A percentile compares a stretch with the other conserved stretches of the same genome.
Conservation (phyloP, 2,329 filamentous ascomycete genomes). For the Leptographium lundbergii region DNA sequence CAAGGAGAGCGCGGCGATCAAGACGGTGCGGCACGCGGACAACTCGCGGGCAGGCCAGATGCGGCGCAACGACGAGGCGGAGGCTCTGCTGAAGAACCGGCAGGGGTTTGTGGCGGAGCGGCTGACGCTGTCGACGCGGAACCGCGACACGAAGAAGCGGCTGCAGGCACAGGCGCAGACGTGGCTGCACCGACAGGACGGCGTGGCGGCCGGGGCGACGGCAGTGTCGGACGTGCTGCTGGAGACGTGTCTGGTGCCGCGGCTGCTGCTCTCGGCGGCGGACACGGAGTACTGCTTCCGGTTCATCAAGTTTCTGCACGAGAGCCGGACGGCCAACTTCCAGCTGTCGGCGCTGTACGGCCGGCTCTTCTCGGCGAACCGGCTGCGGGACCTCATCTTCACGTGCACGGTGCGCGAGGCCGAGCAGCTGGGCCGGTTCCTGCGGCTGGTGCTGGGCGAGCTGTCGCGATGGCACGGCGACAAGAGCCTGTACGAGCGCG, state of each 20-base stretch:
- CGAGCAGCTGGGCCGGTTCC: constrained; percentile 82
- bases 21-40: constrained; percentile 55
- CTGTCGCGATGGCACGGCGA: constrained; percentile 75
- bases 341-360: constrained; percentile 74
- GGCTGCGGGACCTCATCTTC: constrained; percentile 73
- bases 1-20: constrained; percentile 53
- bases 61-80: constrained; percentile 58
- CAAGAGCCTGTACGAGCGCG: constrained; percentile 64
- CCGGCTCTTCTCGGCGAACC: constrained; percentile 71
- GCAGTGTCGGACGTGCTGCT: constrained; percentile 61
- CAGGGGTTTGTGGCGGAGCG: constrained; percentile 62
- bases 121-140: constrained; percentile 54
- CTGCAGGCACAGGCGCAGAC: constrained; percentile 62
- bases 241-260: constrained; percentile 86
- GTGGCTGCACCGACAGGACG: constrained; percentile 60
- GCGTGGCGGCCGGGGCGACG: background rate
- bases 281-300: constrained; percentile 84
- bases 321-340: constrained; percentile 73
- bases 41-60: constrained; percentile 52
- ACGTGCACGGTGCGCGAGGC: constrained; percentile 82
- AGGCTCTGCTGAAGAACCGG: constrained; percentile 54
- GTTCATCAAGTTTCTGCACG: constrained; percentile 79
- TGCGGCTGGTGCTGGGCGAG: constrained; percentile 71
- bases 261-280: constrained; percentile 67
- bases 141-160: constrained; percentile 53